These are phyloP conservation scores for Barnettozyma wickerhamii DNA, from an alignment of 805 yeast genomes.

Conservation along the genomic window DNA sequence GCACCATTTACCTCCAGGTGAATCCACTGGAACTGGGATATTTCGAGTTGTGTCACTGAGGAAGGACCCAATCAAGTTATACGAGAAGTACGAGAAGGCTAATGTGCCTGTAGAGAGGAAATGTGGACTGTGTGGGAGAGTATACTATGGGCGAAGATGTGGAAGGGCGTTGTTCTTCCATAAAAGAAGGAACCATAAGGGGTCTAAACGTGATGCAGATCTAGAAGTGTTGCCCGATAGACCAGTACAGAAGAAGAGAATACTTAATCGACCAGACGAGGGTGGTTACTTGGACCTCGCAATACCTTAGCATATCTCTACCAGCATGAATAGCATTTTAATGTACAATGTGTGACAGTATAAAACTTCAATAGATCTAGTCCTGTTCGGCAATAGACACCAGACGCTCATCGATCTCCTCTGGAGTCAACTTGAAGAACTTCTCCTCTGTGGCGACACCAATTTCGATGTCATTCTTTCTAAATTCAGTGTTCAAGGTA, in stretches of 20 bases:
- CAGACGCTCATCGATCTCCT: conserved; percentile 91
- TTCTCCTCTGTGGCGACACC: conserved; percentile 77
- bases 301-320: too few relatives aligned
- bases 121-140: background rate
- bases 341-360: too few relatives aligned
- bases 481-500: conserved; percentile 86
- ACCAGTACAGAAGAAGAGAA: too few relatives aligned
- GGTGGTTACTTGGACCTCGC: too few relatives aligned
- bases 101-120: background rate
- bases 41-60: background rate
- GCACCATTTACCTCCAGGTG: background rate
- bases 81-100: background rate
- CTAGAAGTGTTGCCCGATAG: too few relatives aligned
- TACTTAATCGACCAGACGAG: too few relatives aligned
- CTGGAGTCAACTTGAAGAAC: conserved; percentile 70
- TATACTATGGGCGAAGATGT: background rate
- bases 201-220: too few relatives aligned
- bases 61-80: background rate
- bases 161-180: background rate
- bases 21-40: background rate
- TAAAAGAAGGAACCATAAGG: background rate
- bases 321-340: too few relatives aligned
- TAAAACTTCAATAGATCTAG: too few relatives aligned
- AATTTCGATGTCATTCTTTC: conserved; percentile 89
- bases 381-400: conserved; percentile 96